Evolutionary conservation across 495 filamentous ascomycete genomes (phyloP).

Genomic region (Xylaria intraflava): DNA sequence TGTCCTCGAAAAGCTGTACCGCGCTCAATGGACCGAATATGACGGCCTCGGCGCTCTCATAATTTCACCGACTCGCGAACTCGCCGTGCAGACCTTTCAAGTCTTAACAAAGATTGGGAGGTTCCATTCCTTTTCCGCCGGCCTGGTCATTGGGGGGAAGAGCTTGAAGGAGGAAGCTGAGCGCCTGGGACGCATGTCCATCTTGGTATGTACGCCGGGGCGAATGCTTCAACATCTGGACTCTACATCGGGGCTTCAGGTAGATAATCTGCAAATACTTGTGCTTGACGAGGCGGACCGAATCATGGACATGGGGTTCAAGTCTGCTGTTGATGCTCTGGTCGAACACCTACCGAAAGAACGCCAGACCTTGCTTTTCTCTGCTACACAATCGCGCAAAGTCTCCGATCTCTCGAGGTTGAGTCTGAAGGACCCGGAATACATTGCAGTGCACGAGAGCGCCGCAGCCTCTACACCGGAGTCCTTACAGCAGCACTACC

Average conservation of each 20-base stretch:
- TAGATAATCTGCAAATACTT: constrained; percentile 83
- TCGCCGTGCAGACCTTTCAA: constrained; percentile 96
- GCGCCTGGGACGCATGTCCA: constrained; percentile 88
- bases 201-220: constrained; percentile 92
- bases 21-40: constrained; percentile 78
- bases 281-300: constrained; percentile 95
- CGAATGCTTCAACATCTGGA: constrained; percentile 94
- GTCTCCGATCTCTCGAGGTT: constrained; percentile 86
- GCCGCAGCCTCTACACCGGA: constrained; percentile 75
- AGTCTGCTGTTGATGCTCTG: constrained; percentile 84
- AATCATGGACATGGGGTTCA: constrained; percentile 98
- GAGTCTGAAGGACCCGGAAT: constrained; percentile 85
- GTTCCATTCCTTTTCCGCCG: constrained; percentile 86
- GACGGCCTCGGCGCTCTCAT: constrained; percentile 91
- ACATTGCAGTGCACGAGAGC: constrained; percentile 85
- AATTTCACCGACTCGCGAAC: constrained; percentile 87
- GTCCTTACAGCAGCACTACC: constrained; percentile 84
- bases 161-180: constrained; percentile 82
- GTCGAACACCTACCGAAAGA: constrained; percentile 81
- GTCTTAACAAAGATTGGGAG: constrained; percentile 86
- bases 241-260: constrained; percentile 84
- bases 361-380: constrained; percentile 90
- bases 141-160: constrained; percentile 92
- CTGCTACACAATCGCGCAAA: constrained; percentile 91
- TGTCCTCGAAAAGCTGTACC: constrained; percentile 90